These are phyloP conservation scores for Lathyrus aphaca DNA, from an alignment of 306 rosid species.

Conservation along the genomic window DNA sequence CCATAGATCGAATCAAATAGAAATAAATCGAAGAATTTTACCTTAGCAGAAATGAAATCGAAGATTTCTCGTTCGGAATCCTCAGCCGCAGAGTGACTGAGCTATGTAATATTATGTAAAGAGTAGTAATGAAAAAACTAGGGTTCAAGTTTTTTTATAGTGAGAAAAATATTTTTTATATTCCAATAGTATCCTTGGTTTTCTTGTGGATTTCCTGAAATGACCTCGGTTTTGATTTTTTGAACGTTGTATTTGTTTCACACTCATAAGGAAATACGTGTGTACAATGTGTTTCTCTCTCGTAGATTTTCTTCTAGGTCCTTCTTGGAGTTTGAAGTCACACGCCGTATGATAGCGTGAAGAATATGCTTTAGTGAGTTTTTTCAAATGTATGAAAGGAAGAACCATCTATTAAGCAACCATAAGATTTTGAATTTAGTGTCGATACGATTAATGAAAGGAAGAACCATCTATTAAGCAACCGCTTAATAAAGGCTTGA, in stretches of 20 bases:
- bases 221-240: background rate
- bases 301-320: too few relatives aligned
- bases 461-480: too few relatives aligned
- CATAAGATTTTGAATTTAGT: too few relatives aligned
- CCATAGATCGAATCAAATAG: background rate
- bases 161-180: background rate
- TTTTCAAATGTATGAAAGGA: too few relatives aligned
- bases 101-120: background rate
- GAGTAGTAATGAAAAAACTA: background rate
- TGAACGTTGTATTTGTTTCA: background rate
- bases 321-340: too few relatives aligned
- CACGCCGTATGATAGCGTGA: too few relatives aligned
- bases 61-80: slow-evolving; percentile 10
- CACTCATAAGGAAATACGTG: too few relatives aligned
- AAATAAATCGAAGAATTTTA: background rate
- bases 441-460: too few relatives aligned
- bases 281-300: too few relatives aligned
- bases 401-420: too few relatives aligned
- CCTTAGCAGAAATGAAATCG: slow-evolving; percentile 23
- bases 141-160: background rate
- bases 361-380: too few relatives aligned
- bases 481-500: too few relatives aligned
- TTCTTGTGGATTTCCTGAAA: background rate
- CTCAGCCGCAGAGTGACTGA: slow-evolving; percentile 40
- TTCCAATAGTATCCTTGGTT: background rate